Conservation (phyloP, 768 basidiomycete genomes). For the Lactifluus hygrophoroides region DNA sequence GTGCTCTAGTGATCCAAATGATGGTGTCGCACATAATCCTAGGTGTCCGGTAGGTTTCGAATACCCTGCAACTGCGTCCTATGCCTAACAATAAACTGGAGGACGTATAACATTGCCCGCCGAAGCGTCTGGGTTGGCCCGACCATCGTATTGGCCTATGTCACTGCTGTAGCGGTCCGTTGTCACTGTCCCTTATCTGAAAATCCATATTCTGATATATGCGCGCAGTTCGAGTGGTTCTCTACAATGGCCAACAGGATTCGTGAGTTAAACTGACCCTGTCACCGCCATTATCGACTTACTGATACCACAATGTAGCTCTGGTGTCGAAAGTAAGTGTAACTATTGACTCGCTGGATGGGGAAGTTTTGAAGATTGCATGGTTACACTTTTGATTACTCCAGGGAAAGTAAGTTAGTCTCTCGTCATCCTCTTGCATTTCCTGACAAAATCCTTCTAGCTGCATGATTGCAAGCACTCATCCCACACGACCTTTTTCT, state of each 20-base stretch:
- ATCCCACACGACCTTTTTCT: conserved; percentile 23
- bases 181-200: conserved; percentile 20
- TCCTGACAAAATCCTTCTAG: conserved; percentile 28
- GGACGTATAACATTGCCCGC: conserved; percentile 51
- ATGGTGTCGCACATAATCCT: conserved; percentile 61
- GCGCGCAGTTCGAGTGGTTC: conserved; percentile 44
- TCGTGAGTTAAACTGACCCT: conserved; percentile 32
- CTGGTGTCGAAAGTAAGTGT: neutral
- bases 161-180: conserved; percentile 38
- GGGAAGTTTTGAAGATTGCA: neutral
- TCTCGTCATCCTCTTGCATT: neutral
- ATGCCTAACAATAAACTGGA: conserved; percentile 21
- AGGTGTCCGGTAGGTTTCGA: conserved; percentile 42
- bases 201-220: neutral
- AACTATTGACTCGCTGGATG: neutral
- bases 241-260: conserved; percentile 42
- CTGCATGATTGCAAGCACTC: conserved; percentile 35
- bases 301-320: conserved; percentile 13
- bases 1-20: neutral
- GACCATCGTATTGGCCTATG: conserved; percentile 33
- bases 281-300: neutral
- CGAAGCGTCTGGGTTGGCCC: conserved; percentile 36
- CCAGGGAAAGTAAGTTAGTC: conserved; percentile 32
- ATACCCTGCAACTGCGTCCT: neutral
- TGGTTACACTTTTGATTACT: neutral